Evolutionary conservation across 768 basidiomycete species (phyloP).

Genomic region (Hygrocybe coccinea): DNA sequence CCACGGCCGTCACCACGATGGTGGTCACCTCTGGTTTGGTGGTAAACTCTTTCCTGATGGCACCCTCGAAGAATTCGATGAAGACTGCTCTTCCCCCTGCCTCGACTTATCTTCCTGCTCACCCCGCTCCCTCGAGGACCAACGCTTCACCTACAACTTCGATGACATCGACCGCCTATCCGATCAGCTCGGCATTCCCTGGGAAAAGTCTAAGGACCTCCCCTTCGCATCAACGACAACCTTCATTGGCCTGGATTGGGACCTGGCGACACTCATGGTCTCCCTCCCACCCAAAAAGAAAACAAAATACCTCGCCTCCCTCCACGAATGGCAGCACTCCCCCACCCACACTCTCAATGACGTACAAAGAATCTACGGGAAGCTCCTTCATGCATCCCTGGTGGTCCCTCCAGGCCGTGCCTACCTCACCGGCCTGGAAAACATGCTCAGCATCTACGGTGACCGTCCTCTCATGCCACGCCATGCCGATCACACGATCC

Average conservation of each 20-base stretch:
- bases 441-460: constrained; percentile 27
- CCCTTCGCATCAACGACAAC: constrained; percentile 15
- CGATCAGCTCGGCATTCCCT: constrained; percentile 19
- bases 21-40: constrained; percentile 24
- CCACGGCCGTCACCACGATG: constrained; percentile 10
- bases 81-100: constrained; percentile 22
- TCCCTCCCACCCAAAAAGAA: constrained; percentile 10
- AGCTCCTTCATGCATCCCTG: constrained; percentile 32
- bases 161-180: constrained; percentile 36
- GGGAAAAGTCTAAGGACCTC: constrained; percentile 22
- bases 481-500: constrained; percentile 8
- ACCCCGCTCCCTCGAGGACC: constrained; percentile 16
- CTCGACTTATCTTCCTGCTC: constrained; percentile 20
- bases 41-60: constrained; percentile 18
- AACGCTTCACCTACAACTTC: constrained; percentile 14
- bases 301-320: constrained; percentile 24
- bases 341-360: constrained; percentile 29
- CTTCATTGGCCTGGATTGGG: constrained; percentile 21
- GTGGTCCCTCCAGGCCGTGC: constrained; percentile 30
- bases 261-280: constrained; percentile 19
- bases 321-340: constrained; percentile 21
- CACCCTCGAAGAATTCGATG: constrained; percentile 27
- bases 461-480: constrained; percentile 31
- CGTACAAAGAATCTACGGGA: constrained; percentile 36
- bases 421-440: constrained; percentile 38